Base-by-base conservation (phyloP, 306 rosid genomes). In the Cajanus cajan region DNA sequence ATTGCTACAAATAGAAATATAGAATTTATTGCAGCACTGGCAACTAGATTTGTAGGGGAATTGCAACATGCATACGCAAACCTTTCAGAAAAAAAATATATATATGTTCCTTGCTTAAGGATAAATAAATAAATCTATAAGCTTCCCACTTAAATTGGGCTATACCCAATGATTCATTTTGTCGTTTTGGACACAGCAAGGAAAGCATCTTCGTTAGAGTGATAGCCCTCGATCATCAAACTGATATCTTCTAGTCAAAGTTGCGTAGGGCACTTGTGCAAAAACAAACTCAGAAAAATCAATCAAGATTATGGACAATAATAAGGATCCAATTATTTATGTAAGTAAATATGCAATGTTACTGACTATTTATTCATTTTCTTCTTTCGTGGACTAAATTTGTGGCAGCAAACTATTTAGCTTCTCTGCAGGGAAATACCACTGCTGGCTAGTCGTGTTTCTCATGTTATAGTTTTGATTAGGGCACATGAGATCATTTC, bases 231-330 rank as follows among this genome's bases (percentile, higher is more conserved):
- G 52, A 73, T n/a, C 2, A 28, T 57, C 74, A 57, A 36, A 85
- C 74, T 57, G 21, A 57, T 50, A 41, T 48, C 51, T 54, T 14
- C 19, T 21, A 82, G 85, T 87, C 87, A 87, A 85, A 79, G 75
- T 40, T 34, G 24, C 45, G 78, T 44, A 79, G 87, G 85, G 74
- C 82, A 28, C 67, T 63, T 13, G 31, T 0, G 18, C 19, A 74
- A 79, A 82, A 76, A 61, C 36, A 84, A 79, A 79, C 61, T 64
- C 25, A 55, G 64, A 33, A 77, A 74, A 70, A 78, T 82, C 80
- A 63, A 21, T 40, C 14, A 24, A 78, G 80, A 81, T 84, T 82
- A 9, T 48, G 44, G 47, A 43, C 18, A 50, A 74, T 25, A 65
- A 28, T 58, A 36, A 65, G 63, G 74, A 71, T 78, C 82, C 80